Percentiles rank a stretch among this genome's conserved stretches.
Conservation (phyloP, 441 rosid species). For the Eruca vesicaria region DNA sequence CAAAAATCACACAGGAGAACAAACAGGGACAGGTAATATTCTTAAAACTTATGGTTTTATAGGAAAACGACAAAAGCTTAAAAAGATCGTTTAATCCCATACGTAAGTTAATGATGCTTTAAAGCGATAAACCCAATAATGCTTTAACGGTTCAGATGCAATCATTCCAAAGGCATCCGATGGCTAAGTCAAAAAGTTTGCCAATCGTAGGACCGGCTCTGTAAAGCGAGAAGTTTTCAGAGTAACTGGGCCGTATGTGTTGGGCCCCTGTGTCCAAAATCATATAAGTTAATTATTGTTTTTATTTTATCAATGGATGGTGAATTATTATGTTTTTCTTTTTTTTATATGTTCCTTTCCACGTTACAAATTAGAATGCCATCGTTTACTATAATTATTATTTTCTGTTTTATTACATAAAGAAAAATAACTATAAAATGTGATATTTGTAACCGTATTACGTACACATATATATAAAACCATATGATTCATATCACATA, state of each 20-base stretch:
- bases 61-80: constrained; percentile 32
- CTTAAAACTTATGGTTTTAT: background rate
- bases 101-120: constrained; percentile 27
- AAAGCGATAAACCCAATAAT: constrained; percentile 10
- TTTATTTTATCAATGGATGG: background rate
- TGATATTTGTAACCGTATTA: background rate
- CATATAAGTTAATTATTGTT: background rate
- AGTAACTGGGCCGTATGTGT: constrained; percentile 23
- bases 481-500: background rate
- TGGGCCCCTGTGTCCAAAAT: constrained; percentile 24
- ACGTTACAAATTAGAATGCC: background rate
- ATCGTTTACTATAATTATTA: background rate
- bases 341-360: background rate
- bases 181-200: constrained; percentile 29
- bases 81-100: constrained; percentile 15
- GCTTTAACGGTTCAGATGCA: constrained; percentile 28
- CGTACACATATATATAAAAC: background rate
- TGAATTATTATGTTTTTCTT: background rate
- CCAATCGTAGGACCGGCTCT: constrained; percentile 1
- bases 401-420: background rate
- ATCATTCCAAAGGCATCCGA: background rate
- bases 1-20: constrained; percentile 2
- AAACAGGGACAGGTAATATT: constrained; percentile 10
- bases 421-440: background rate
- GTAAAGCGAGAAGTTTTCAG: background rate